Percentiles rank a stretch among this genome's conserved stretches.
These are phyloP conservation scores for Musa beccarii DNA, from an alignment of 176 grass and related monocot genomes.

Conservation along the genomic window DNA sequence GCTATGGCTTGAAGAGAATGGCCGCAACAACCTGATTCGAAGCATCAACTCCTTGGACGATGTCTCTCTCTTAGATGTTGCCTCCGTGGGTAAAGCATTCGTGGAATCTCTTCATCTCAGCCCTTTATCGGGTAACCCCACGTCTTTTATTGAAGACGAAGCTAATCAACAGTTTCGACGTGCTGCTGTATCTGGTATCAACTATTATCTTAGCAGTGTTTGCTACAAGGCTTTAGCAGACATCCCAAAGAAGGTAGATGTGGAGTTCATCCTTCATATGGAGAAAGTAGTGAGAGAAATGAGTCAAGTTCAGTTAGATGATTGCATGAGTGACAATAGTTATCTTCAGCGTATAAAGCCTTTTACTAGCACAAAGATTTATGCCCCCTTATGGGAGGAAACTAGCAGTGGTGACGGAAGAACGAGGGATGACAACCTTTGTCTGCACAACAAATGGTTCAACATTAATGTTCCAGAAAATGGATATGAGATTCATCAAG, in stretches of 20 bases:
- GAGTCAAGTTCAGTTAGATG: neutral
- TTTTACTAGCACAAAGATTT: neutral
- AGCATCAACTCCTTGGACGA: neutral
- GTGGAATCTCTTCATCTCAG: constrained; percentile 3
- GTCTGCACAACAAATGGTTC: no score
- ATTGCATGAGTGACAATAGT: neutral
- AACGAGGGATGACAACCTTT: no score
- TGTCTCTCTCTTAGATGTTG: neutral
- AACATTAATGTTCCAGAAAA: no score
- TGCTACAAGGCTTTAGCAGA: constrained; percentile 6
- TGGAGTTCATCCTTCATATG: neutral
- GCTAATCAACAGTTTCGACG: neutral
- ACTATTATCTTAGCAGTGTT: constrained; percentile 1
- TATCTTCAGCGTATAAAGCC: neutral
- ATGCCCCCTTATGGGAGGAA: neutral
- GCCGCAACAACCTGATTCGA: neutral
- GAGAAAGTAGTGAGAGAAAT: neutral
- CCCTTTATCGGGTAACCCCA: neutral
- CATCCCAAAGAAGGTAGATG: neutral
- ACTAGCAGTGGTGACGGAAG: no score
- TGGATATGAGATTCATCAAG: no score
- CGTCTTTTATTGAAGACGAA: neutral
- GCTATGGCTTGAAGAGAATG: constrained; percentile 40
- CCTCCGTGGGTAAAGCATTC: neutral
- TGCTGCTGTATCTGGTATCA: neutral